These are phyloP conservation scores for Lophiotrema nucula DNA, from an alignment of 495 filamentous ascomycete genomes.

Conservation along the genomic window DNA sequence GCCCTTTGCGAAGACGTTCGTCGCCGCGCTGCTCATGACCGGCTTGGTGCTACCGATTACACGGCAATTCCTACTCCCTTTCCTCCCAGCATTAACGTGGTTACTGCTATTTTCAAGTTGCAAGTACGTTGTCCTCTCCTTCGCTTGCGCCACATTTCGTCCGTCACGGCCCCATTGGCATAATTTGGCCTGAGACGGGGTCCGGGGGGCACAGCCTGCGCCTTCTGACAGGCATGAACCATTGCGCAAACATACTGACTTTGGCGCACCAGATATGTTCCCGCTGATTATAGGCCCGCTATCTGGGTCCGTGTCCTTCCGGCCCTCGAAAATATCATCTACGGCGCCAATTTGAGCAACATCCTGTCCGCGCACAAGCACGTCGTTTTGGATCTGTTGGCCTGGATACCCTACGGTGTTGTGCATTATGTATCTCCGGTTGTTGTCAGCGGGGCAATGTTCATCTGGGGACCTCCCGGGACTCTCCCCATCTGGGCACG, in stretches of 20 bases:
- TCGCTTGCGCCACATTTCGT: slow-evolving; percentile 13
- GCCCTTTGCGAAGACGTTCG: slow-evolving; percentile 66
- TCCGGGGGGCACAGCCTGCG: neutral
- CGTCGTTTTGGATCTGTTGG: slow-evolving; percentile 76
- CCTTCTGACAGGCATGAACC: slow-evolving; percentile 15
- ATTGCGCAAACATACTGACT: slow-evolving; percentile 26
- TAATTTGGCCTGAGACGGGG: slow-evolving; percentile 10
- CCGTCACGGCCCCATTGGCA: neutral
- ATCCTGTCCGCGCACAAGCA: slow-evolving; percentile 86
- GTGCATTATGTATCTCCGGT: slow-evolving; percentile 82
- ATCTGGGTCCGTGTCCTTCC: slow-evolving; percentile 95
- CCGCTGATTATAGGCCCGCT: slow-evolving; percentile 76
- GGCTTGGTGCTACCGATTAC: slow-evolving; percentile 83
- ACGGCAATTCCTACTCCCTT: slow-evolving; percentile 86
- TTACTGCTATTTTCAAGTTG: slow-evolving; percentile 85
- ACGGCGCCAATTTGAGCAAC: slow-evolving; percentile 93
- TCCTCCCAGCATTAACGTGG: slow-evolving; percentile 79
- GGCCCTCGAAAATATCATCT: slow-evolving; percentile 94
- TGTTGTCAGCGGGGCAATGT: slow-evolving; percentile 72
- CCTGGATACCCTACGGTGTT: slow-evolving; percentile 91
- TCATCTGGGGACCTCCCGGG: slow-evolving; percentile 83
- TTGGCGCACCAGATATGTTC: slow-evolving; percentile 67
- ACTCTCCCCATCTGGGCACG: slow-evolving; percentile 80
- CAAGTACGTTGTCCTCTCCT: slow-evolving; percentile 61
- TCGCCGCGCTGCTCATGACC: slow-evolving; percentile 62